Base-by-base conservation (phyloP, 177 flowering plant species). In the Vitis hybrid region DNA sequence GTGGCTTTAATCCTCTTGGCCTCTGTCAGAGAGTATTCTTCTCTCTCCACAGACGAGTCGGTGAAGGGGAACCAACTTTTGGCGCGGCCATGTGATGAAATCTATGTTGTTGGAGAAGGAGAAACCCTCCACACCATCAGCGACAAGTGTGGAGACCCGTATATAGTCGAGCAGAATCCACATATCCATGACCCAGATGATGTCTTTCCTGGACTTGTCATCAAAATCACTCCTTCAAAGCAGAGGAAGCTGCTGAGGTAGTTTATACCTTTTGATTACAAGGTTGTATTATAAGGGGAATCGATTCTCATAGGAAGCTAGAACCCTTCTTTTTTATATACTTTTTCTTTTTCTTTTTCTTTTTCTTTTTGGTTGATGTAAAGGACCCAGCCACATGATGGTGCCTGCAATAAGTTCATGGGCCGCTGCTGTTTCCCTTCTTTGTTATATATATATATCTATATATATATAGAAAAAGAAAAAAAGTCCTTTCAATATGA, bases 171-270 rank as follows among this genome's bases (percentile, higher is more conserved):
- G 82, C 69, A 73, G 57, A 90, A 90, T 59, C 93, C 95, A 11
- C 95, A 90, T 70, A 89, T 90, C 62, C 90, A 90, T 65, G 93
- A 90, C 75, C 90, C 88, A 13, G 95, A 88, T 74, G 94, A 90
- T 76, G 92, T 90, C 18, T 90, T 87, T 59, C 94, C 95, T 1
- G 95, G 95, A 1, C 80, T 90, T 2, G 90, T 90, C 9, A 85
- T 90, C 72, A 85, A 74, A 80, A 85, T 90, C 70, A 82, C 74
- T 34, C 83, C 90, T 65, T 65, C 79, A 10, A 65, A 45, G 18
- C 58, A 54, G 18, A 72, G 48, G 14, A 70, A 68, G 34, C 23
- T 61, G 5, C 49, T 62, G 50, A 70, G 64, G 60, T 67, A 39
- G 49, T 59, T 15, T 52, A 3, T 54, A 13, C 17, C 45, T 34